Base-by-base conservation (phyloP, 2,329 filamentous ascomycete genomes). In the Apiospora arundinis region DNA sequence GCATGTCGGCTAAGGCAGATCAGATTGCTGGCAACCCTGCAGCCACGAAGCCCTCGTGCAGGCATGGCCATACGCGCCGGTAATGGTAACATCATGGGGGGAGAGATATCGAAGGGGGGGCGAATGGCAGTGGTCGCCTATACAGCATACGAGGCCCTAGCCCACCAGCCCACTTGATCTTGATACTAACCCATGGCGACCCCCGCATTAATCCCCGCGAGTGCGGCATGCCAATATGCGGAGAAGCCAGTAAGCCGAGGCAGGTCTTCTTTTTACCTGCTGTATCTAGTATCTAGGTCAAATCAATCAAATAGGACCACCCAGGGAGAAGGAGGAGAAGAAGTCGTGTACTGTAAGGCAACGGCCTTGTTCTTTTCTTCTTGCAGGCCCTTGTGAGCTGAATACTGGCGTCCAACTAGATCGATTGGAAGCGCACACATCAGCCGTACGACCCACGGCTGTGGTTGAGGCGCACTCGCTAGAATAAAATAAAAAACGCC, bases 391-490 rank as follows among this genome's bases (percentile, higher is more conserved):
- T 28, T 63, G 56, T 40, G 56, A 63, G 28, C 56, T 63, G 56
- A 40, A 63, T 40, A 1, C 18, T 60, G 18, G 28, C 32, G 52
- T 37, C 18, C 21, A n/a, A 16, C 25, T 32, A 37, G 28, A 12
- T 60, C 52, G 32, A 60, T 60, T 28, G 6, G 25, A 32, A 37
- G 52, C 8, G 52, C 52, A 37, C 28, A 40, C 56, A 63, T 32
- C n/a, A 32, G 12, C 56, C 12, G 56, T 63, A 40, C 56, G 32
- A 63, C 56, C 56, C 56, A 32, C 32, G 56, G 56, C 32, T n/a
- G 56, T 40, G 56, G 56, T 63, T 63, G 56, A 63, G 56, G 56
- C 56, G 56, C 56, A 63, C 21, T 63, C 56, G 56, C 56, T 63
- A 32, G 6, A 32, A 32, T 6, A 32, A 56, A 32, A n/a, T n/a